These are phyloP conservation scores for Phaeomoniella chlamydospora DNA, from an alignment of 2,329 filamentous ascomycete species.

Conservation along the genomic window DNA sequence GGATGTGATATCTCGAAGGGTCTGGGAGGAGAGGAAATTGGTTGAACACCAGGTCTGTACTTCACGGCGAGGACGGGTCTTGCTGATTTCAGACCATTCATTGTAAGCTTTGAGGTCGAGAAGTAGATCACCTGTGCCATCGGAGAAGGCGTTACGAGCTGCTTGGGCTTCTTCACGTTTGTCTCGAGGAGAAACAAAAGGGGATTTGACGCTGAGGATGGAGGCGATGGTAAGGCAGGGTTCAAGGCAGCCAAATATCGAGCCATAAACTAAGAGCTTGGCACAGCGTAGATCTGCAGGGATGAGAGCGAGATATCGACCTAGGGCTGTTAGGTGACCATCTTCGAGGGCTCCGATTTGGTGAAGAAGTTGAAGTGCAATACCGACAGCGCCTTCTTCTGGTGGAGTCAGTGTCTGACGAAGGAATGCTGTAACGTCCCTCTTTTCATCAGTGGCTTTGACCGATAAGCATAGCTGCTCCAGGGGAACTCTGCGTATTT, in stretches of 20 bases:
- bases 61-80: constrained; percentile 42
- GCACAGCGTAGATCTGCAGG: constrained; percentile 84
- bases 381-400: constrained; percentile 69
- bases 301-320: constrained; percentile 85
- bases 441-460: constrained; percentile 58
- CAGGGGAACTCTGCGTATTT: constrained; percentile 81
- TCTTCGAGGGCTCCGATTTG: constrained; percentile 75
- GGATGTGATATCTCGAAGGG: constrained; percentile 73
- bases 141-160: constrained; percentile 59
- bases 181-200: constrained; percentile 72
- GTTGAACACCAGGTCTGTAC: constrained; percentile 67
- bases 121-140: constrained; percentile 71
- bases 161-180: constrained; percentile 70
- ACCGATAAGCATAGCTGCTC: constrained; percentile 93
- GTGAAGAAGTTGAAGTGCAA: constrained; percentile 62
- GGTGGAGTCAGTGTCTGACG: constrained; percentile 80
- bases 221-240: constrained; percentile 78
- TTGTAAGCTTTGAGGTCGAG: constrained; percentile 77
- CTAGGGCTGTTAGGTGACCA: constrained; percentile 75
- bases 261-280: constrained; percentile 90
- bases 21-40: constrained; percentile 73
- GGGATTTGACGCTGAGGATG: constrained; percentile 77
- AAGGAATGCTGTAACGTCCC: constrained; percentile 68
- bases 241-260: constrained; percentile 84
- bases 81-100: constrained; percentile 59